These are phyloP conservation scores for Silene latifolia DNA, from an alignment of 148 eudicot species.

Conservation along the genomic window DNA sequence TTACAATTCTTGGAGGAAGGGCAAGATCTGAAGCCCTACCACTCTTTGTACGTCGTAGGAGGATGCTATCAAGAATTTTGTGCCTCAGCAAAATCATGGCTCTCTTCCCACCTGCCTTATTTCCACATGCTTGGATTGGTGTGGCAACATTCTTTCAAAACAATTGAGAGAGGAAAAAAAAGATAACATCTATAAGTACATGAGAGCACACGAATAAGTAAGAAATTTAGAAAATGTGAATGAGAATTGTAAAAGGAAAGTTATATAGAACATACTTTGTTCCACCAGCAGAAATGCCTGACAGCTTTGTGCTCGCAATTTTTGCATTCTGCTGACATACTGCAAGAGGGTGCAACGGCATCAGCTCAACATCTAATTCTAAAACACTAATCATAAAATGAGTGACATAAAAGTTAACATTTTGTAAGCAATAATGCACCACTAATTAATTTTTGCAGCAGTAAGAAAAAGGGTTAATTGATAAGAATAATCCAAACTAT, in stretches of 20 bases:
- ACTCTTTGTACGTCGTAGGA: slow-evolving; percentile 82
- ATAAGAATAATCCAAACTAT: too few species aligned
- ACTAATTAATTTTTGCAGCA: neutral
- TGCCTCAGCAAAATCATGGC: slow-evolving; percentile 85
- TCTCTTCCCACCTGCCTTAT: slow-evolving; percentile 40
- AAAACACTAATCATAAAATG: neutral
- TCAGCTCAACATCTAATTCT: neutral
- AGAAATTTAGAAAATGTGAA: neutral
- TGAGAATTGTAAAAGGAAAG: neutral
- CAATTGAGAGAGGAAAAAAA: neutral
- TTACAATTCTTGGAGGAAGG: slow-evolving; percentile 88
- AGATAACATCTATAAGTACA: slow-evolving; percentile 5
- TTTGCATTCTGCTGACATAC: slow-evolving; percentile 48
- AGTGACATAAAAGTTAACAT: neutral
- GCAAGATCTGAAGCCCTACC: slow-evolving; percentile 97
- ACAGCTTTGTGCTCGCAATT: slow-evolving; percentile 67
- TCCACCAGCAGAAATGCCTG: slow-evolving; percentile 98
- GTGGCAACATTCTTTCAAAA: slow-evolving; percentile 53
- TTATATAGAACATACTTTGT: slow-evolving; percentile 44
- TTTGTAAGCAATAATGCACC: neutral
- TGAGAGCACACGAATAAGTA: neutral
- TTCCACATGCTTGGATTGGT: slow-evolving; percentile 61
- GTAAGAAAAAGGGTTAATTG: neutral
- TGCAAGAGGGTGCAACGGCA: slow-evolving; percentile 23
- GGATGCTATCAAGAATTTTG: slow-evolving; percentile 59